Percentiles rank a stretch among this genome's conserved stretches.
Evolutionary conservation across 306 rosid species (phyloP).

Genomic region (Alnus glutinosa): DNA sequence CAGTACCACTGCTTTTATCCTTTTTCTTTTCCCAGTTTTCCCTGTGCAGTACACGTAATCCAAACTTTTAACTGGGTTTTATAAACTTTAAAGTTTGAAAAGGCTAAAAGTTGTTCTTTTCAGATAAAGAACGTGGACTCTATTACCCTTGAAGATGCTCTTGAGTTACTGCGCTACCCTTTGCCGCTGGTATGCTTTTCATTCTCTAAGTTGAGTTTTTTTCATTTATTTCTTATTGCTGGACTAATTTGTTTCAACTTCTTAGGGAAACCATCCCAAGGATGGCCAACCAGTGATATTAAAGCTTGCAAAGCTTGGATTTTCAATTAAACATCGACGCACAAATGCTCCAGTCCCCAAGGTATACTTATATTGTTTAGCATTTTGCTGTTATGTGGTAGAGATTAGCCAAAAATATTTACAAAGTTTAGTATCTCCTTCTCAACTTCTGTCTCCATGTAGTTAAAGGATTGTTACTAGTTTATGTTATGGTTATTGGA

Average conservation of each 20-base stretch:
- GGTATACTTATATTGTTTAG: conserved; percentile 42
- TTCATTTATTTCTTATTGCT: not conserved
- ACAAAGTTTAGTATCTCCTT: not conserved
- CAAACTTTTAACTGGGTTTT: conserved; percentile 13
- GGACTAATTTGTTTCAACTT: conserved; percentile 27
- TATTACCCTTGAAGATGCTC: conserved; percentile 67
- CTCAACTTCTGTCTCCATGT: not conserved
- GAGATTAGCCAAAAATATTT: not conserved
- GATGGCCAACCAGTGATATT: conserved; percentile 76
- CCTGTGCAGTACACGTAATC: conserved; percentile 19
- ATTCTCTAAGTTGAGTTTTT: conserved; percentile 8
- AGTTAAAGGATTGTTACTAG: not conserved
- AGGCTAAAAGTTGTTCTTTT: conserved; percentile 28
- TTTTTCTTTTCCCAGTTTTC: conserved; percentile 5
- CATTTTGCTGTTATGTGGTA: not conserved
- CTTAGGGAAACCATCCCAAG: conserved; percentile 82
- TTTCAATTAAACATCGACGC: conserved; percentile 60
- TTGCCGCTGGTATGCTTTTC: conserved; percentile 70
- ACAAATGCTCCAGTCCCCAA: conserved; percentile 58
- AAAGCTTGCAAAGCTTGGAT: conserved; percentile 62
- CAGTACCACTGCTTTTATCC: conserved; percentile 16
- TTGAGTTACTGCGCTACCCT: conserved; percentile 72
- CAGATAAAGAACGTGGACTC: conserved; percentile 75
- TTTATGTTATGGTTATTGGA: not conserved
- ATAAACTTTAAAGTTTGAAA: conserved; percentile 2